Conservation (phyloP, 1,284 basidiomycete species). For the Trametes polyzona region DNA sequence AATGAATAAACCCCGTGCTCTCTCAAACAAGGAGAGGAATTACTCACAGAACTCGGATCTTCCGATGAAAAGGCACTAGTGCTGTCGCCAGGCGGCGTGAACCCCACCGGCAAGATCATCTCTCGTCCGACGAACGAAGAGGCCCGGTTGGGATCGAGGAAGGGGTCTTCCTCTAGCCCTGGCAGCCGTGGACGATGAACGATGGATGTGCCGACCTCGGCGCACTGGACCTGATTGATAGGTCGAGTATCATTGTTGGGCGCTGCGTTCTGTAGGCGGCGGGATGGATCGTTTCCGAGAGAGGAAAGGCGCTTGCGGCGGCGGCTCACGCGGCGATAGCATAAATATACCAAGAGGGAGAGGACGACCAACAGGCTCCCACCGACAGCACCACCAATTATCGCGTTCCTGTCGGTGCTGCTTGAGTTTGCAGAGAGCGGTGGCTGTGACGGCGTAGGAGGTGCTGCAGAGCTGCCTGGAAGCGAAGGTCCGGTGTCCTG, state of each 20-base stretch:
- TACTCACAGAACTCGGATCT: no score
- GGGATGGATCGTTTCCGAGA: background rate
- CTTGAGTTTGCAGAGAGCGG: background rate
- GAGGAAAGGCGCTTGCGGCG: no score
- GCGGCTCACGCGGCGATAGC: background rate
- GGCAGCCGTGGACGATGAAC: background rate
- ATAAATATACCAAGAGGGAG: background rate
- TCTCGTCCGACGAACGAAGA: no score
- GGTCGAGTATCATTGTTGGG: background rate
- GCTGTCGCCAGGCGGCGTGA: background rate
- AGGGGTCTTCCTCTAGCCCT: background rate
- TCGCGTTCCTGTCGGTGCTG: background rate
- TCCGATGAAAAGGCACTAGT: no score
- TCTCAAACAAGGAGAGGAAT: no score
- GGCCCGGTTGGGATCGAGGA: no score
- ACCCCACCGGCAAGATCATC: no score
- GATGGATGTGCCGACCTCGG: background rate
- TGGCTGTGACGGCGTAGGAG: background rate
- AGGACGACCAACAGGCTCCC: background rate
- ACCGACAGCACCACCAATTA: constrained; percentile 1
- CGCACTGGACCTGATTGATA: background rate
- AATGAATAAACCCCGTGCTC: no score
- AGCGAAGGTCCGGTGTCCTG: no score
- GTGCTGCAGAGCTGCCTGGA: background rate
- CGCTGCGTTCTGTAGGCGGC: background rate